A percentile compares a stretch with the other conserved stretches of the same genome.
Evolutionary conservation across 2,329 filamentous ascomycete species (phyloP).

Genomic region (Teratosphaeria gauchensis): DNA sequence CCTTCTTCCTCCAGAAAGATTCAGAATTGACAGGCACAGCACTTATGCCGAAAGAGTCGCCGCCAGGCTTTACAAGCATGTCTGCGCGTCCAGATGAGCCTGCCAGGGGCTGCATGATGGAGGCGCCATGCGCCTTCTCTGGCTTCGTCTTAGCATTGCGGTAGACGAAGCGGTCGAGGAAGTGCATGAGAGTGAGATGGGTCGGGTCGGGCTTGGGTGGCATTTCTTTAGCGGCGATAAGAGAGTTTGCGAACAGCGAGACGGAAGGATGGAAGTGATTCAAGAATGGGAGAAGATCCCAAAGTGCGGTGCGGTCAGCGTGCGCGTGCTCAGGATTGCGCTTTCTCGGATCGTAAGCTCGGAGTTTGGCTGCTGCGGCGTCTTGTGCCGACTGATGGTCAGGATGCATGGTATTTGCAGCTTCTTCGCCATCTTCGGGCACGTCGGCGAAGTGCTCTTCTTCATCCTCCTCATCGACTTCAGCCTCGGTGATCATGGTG

Average conservation of each 20-base stretch:
- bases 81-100: slow-evolving; percentile 43
- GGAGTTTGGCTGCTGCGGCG: neutral
- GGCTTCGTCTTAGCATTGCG: slow-evolving; percentile 68
- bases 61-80: slow-evolving; percentile 50
- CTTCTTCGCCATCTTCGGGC: slow-evolving; percentile 40
- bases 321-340: slow-evolving; percentile 85
- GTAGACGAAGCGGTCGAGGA: slow-evolving; percentile 98
- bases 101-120: slow-evolving; percentile 91
- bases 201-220: slow-evolving; percentile 84
- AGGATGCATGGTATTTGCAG: slow-evolving; percentile 4
- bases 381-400: slow-evolving; percentile 5
- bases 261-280: slow-evolving; percentile 91
- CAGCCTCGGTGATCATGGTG: slow-evolving; percentile 68
- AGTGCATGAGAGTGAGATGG: slow-evolving; percentile 84
- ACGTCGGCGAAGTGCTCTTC: slow-evolving; percentile 63
- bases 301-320: slow-evolving; percentile 85
- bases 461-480: slow-evolving; percentile 63
- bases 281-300: slow-evolving; percentile 77
- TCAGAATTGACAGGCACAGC: slow-evolving; percentile 67
- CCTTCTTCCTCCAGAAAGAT: slow-evolving; percentile 82
- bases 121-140: slow-evolving; percentile 58
- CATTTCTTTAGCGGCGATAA: slow-evolving; percentile 60
- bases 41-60: slow-evolving; percentile 1
- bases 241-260: slow-evolving; percentile 64
- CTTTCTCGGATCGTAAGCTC: slow-evolving; percentile 74